Conservation (phyloP, 495 filamentous ascomycete genomes). For the Aspergillus carlsbadensis region DNA sequence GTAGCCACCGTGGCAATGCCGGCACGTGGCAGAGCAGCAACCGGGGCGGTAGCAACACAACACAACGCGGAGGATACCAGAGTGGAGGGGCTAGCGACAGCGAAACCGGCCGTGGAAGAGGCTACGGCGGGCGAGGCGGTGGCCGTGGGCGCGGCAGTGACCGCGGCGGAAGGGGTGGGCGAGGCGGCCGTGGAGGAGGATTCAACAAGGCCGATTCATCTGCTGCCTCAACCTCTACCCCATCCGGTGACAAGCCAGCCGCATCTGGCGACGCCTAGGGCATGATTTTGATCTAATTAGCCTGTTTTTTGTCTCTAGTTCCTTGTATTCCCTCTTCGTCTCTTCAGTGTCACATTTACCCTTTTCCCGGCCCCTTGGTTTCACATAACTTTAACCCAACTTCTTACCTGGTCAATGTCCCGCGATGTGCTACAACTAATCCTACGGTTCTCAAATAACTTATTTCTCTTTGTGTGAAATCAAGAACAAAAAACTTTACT, state of each 20-base stretch:
- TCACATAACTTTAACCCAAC: background rate
- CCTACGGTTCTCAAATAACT: conserved; percentile 14
- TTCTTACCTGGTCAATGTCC: conserved; percentile 13
- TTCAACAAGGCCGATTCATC: conserved; percentile 52
- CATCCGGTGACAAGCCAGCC: conserved; percentile 50
- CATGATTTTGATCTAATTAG: conserved; percentile 18
- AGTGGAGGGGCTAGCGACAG: conserved; percentile 81
- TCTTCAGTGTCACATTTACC: conserved; percentile 28
- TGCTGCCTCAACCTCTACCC: conserved; percentile 47
- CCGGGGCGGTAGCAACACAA: conserved; percentile 51
- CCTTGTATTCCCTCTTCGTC: conserved; percentile 17
- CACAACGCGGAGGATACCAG: conserved; percentile 70
- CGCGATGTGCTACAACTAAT: conserved; percentile 26
- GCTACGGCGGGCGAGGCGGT: conserved; percentile 40
- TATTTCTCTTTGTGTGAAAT: conserved; percentile 25
- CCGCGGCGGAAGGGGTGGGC: conserved; percentile 38
- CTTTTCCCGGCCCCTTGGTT: conserved; percentile 11
- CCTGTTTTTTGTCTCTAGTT: conserved; percentile 18
- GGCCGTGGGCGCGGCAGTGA: conserved; percentile 40
- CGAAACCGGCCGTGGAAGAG: conserved; percentile 62
- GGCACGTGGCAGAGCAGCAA: conserved; percentile 72
- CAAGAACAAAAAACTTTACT: conserved; percentile 8
- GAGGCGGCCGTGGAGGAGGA: conserved; percentile 54
- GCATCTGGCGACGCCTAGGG: conserved; percentile 48
- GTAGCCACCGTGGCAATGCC: conserved; percentile 56